These are phyloP conservation scores for Acanthochlamys bracteata DNA, from an alignment of 106 monocot species.

Conservation along the genomic window DNA sequence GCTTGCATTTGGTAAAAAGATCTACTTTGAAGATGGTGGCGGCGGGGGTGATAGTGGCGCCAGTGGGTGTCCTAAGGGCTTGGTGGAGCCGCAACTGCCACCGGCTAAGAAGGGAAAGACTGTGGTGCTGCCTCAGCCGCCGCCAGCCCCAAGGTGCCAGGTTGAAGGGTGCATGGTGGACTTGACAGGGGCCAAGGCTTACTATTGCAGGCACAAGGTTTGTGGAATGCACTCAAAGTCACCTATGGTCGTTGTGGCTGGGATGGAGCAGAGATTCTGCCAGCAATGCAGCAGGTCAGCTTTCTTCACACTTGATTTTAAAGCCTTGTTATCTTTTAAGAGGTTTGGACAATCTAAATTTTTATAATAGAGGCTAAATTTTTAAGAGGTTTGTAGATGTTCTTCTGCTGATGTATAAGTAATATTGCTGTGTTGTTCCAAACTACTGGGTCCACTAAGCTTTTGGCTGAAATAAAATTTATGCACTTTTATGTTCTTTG, in stretches of 20 bases:
- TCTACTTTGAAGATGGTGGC: slow-evolving; percentile 68
- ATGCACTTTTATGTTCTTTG: too few relatives aligned
- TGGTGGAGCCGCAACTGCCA: neutral
- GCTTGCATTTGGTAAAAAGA: slow-evolving; percentile 67
- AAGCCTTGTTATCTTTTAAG: too few relatives aligned
- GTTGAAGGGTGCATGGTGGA: slow-evolving; percentile 64
- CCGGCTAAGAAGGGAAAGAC: slow-evolving; percentile 36
- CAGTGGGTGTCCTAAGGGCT: slow-evolving; percentile 6
- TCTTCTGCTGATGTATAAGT: too few relatives aligned
- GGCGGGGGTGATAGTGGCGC: slow-evolving; percentile 6
- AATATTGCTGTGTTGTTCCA: too few relatives aligned
- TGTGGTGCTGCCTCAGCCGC: slow-evolving; percentile 6
- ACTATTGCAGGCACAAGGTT: slow-evolving; percentile 67
- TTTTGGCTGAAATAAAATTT: too few relatives aligned
- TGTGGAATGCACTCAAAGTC: slow-evolving; percentile 55
- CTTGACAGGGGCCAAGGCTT: slow-evolving; percentile 45
- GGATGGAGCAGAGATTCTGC: slow-evolving; percentile 68
- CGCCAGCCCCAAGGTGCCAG: slow-evolving; percentile 51
- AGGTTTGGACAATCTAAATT: too few relatives aligned
- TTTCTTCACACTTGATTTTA: neutral
- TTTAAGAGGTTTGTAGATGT: too few relatives aligned
- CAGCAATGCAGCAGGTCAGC: slow-evolving; percentile 59
- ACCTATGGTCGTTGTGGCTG: slow-evolving; percentile 46
- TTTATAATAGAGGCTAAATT: too few relatives aligned
- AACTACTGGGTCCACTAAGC: too few relatives aligned